Percentiles rank a stretch among this genome's conserved stretches.
phyloP scores from a whole-genome alignment of 495 filamentous ascomycete genomes.

The Daldinia decipiens region DNA sequence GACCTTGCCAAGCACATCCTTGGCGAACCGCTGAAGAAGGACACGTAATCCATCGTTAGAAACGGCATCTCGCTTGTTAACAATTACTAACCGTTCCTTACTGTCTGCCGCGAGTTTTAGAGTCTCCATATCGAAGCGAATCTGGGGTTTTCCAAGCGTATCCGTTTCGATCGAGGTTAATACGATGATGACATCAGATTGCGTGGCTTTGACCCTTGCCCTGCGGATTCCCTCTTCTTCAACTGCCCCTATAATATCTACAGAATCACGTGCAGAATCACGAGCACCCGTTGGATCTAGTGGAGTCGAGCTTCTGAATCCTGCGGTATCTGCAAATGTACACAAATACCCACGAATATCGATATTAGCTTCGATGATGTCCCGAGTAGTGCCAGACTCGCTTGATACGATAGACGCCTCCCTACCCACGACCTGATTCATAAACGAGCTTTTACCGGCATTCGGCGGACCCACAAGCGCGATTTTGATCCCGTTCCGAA shows the following conservation, averaged over 20 bases:
- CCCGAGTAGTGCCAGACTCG: conserved; percentile 91
- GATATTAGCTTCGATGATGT: conserved; percentile 91
- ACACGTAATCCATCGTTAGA: conserved; percentile 34
- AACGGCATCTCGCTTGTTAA: conserved; percentile 85
- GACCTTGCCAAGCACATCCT: conserved; percentile 47
- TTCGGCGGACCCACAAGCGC: conserved; percentile 92
- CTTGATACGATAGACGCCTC: conserved; percentile 94
- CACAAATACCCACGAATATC: conserved; percentile 91
- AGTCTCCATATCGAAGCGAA: conserved; percentile 60
- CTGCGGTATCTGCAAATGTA: conserved; percentile 91
- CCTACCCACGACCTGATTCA: conserved; percentile 90
- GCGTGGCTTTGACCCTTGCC: conserved; percentile 79
- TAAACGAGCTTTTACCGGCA: conserved; percentile 91
- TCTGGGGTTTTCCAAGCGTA: conserved; percentile 47
- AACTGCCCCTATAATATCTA: conserved; percentile 68
- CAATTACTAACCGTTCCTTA: conserved; percentile 71
- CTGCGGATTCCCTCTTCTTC: conserved; percentile 92
- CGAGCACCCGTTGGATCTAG: conserved; percentile 29
- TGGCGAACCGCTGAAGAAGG: conserved; percentile 49
- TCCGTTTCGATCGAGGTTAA: conserved; percentile 74
- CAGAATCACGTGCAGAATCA: conserved; percentile 28
- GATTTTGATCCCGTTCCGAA: conserved; percentile 86
- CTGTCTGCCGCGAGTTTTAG: conserved; percentile 61
- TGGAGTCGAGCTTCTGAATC: conserved; percentile 64
- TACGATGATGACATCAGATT: conserved; percentile 87